phyloP scores from a whole-genome alignment of 352 stramenopile species.

The Globisporangium okanoganense region DNA sequence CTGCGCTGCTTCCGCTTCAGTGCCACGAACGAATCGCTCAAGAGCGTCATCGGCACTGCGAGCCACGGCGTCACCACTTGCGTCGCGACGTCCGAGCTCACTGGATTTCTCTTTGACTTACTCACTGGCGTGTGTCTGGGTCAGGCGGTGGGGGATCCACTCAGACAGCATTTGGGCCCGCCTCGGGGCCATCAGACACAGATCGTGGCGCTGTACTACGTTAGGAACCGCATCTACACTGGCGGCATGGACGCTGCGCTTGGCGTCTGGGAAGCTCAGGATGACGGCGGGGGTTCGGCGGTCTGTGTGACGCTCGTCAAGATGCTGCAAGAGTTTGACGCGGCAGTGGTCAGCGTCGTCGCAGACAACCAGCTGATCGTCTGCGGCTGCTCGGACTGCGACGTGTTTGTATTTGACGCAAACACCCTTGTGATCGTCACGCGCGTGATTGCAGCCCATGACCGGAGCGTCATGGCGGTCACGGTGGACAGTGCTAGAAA shows the following conservation, averaged over 20 bases:
- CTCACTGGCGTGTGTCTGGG: constrained; percentile 59
- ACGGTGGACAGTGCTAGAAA: constrained; percentile 40
- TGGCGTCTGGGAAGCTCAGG: constrained; percentile 62
- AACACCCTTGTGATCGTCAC: constrained; percentile 35
- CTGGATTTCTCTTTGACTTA: constrained; percentile 57
- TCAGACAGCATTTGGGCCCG: constrained; percentile 59
- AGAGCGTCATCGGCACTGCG: constrained; percentile 67
- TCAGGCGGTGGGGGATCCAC: constrained; percentile 55
- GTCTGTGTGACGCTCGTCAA: constrained; percentile 39
- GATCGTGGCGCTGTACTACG: constrained; percentile 65
- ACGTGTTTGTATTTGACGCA: constrained; percentile 67
- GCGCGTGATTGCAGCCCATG: constrained; percentile 50
- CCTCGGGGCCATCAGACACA: constrained; percentile 58
- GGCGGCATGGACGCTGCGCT: constrained; percentile 60
- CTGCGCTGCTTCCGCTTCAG: constrained; percentile 78
- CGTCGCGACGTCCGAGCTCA: constrained; percentile 43
- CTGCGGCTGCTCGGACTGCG: constrained; percentile 62
- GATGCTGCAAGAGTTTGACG: constrained; percentile 68
- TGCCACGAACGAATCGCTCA: constrained; percentile 59
- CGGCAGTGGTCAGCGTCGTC: constrained; percentile 61
- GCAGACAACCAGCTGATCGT: constrained; percentile 51
- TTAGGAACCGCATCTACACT: constrained; percentile 61
- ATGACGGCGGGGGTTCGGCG: constrained; percentile 50
- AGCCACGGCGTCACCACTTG: constrained; percentile 66
- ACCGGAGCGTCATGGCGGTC: constrained; percentile 43